These are phyloP conservation scores for Polytolypa hystricis DNA, from an alignment of 2,329 filamentous ascomycete species.

Conservation along the genomic window DNA sequence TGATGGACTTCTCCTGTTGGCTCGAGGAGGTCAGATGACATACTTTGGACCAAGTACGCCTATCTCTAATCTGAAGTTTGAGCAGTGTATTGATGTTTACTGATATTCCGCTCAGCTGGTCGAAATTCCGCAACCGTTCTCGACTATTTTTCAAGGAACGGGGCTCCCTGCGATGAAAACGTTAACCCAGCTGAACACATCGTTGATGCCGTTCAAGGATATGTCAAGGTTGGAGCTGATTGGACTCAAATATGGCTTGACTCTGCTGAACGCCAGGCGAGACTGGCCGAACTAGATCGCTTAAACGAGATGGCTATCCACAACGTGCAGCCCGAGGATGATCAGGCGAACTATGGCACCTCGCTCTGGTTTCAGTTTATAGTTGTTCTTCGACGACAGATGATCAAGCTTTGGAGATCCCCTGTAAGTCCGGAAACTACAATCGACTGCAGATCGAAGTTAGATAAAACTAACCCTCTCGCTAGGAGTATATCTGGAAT, in stretches of 20 bases:
- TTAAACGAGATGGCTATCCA: slow-evolving; percentile 40
- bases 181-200: slow-evolving; percentile 70
- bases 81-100: too few relatives aligned
- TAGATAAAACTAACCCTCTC: too few relatives aligned
- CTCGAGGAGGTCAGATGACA: slow-evolving; percentile 52
- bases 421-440: slow-evolving; percentile 20
- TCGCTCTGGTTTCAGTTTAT: slow-evolving; percentile 30
- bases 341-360: slow-evolving; percentile 28
- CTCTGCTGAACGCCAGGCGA: slow-evolving; percentile 40
- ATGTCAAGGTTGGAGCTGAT: slow-evolving; percentile 22
- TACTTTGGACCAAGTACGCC: slow-evolving; percentile 44
- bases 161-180: slow-evolving; percentile 46
- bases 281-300: slow-evolving; percentile 52
- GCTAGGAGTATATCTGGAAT: slow-evolving; percentile 37
- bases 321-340: slow-evolving; percentile 12
- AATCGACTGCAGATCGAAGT: too few relatives aligned
- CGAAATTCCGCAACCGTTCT: slow-evolving; percentile 46
- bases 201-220: slow-evolving; percentile 52
- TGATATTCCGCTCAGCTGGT: slow-evolving; percentile 44
- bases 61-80: too few relatives aligned
- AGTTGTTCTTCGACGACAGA: slow-evolving; percentile 24
- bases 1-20: slow-evolving; percentile 53
- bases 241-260: slow-evolving; percentile 43
- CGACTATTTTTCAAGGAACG: slow-evolving; percentile 54
- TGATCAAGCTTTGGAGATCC: slow-evolving; percentile 24